Percentiles rank a stretch among this genome's conserved stretches.
Conservation (phyloP, 2,329 filamentous ascomycete genomes). For the Huntiella bhutanensis region DNA sequence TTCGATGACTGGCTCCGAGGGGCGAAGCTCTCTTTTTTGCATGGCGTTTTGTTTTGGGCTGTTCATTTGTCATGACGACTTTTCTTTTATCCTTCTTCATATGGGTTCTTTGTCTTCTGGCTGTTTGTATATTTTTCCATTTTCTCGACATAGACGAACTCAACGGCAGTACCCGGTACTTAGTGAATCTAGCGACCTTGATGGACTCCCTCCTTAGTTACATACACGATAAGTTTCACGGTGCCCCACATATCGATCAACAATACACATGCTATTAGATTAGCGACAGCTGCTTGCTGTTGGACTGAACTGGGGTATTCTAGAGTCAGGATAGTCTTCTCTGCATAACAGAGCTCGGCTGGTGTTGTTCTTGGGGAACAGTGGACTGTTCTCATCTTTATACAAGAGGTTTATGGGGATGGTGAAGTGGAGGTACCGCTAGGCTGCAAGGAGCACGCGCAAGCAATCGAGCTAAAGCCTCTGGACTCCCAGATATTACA, state of each 20-base stretch:
- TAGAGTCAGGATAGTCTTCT: not conserved
- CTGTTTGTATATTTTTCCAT: not conserved
- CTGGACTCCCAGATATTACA: too few relatives aligned
- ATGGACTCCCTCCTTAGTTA: too few relatives aligned
- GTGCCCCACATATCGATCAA: not conserved
- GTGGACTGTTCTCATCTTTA: constrained; percentile 25
- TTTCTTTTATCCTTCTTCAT: constrained; percentile 2
- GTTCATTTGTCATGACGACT: not conserved
- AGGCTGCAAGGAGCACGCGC: too few relatives aligned
- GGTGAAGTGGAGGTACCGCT: not conserved
- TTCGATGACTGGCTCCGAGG: not conserved
- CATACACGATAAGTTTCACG: not conserved
- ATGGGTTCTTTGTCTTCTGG: not conserved
- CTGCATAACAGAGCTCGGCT: not conserved
- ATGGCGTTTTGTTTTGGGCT: not conserved
- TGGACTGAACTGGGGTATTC: constrained; percentile 6
- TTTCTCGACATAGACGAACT: not conserved
- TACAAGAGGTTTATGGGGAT: constrained; percentile 15
- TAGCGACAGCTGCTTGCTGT: constrained; percentile 6
- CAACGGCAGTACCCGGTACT: too few relatives aligned
- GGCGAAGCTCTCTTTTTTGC: not conserved
- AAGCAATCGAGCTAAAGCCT: too few relatives aligned
- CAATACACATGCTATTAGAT: not conserved
- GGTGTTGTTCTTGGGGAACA: constrained; percentile 27
- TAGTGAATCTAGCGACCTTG: too few relatives aligned